Conservation (phyloP, 495 filamentous ascomycete genomes). For the Jackrogersella multiformis region DNA sequence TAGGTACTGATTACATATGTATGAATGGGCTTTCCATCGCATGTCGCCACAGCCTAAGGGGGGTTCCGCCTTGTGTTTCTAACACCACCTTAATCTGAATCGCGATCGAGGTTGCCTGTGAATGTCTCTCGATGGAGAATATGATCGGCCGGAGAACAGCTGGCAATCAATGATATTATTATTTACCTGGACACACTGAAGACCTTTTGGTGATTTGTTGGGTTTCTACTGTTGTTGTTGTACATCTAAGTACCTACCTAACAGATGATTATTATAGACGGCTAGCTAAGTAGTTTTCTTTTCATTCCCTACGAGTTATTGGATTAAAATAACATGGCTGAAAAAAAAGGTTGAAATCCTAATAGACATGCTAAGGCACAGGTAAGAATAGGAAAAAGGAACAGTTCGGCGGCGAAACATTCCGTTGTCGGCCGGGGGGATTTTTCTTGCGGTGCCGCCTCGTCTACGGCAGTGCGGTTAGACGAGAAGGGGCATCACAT, state of each 20-base stretch:
- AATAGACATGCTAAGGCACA: too few species aligned
- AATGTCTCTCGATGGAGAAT: conserved; percentile 1
- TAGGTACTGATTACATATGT: conserved; percentile 6
- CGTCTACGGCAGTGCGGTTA: conserved; percentile 2
- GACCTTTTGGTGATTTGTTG: not conserved
- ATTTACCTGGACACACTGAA: too few species aligned
- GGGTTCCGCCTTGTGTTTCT: not conserved
- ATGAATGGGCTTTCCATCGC: conserved; percentile 3
- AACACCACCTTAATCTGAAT: not conserved
- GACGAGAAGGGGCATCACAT: conserved; percentile 21
- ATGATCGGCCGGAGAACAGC: not conserved
- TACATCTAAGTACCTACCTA: too few species aligned
- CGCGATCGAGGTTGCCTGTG: not conserved
- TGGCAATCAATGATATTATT: not conserved
- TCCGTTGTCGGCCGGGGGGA: conserved; percentile 22
- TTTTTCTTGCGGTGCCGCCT: conserved; percentile 1
- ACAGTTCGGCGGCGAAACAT: conserved; percentile 11
- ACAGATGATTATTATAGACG: not conserved
- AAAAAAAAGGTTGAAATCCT: conserved; percentile 5
- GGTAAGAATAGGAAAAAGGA: not conserved
- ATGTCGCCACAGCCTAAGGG: not conserved
- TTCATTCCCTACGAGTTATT: not conserved
- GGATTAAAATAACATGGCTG: not conserved
- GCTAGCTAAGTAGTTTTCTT: not conserved
- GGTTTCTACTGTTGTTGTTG: not conserved